A percentile compares a stretch with the other conserved stretches of the same genome.
Conservation (phyloP, 1,139 yeast species). For the Lodderomyces orthopsilosis region DNA sequence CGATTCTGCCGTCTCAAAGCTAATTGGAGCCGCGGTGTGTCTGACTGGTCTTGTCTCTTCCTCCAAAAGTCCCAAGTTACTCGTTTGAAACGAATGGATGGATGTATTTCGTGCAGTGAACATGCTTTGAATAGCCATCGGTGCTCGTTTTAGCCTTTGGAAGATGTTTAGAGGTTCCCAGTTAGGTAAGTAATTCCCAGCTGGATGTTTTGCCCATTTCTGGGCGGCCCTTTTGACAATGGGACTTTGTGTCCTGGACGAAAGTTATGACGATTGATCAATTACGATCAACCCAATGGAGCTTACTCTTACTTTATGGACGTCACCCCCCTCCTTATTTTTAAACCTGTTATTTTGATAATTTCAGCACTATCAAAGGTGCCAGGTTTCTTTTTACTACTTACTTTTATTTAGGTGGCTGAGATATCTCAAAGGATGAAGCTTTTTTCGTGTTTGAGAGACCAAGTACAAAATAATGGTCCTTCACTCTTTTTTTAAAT, state of each 20-base stretch:
- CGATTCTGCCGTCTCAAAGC: slow-evolving; percentile 1
- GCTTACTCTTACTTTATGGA: slow-evolving; percentile 80
- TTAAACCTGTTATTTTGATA: slow-evolving; percentile 26
- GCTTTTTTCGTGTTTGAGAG: background rate
- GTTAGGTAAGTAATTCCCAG: slow-evolving; percentile 9
- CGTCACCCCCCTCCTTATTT: slow-evolving; percentile 29
- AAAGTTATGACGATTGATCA: slow-evolving; percentile 75
- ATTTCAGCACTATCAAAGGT: slow-evolving; percentile 63
- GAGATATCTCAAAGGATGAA: background rate
- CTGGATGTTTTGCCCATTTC: slow-evolving; percentile 8
- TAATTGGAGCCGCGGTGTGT: background rate
- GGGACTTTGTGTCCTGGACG: slow-evolving; percentile 59
- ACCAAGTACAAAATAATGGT: too few relatives aligned
- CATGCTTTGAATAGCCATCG: background rate
- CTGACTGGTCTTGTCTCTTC: background rate
- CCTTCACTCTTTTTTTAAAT: slow-evolving; percentile 20
- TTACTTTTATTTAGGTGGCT: slow-evolving; percentile 1
- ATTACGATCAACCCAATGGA: slow-evolving; percentile 73
- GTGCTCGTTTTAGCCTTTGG: background rate
- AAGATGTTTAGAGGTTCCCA: slow-evolving; percentile 2
- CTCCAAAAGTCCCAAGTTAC: background rate
- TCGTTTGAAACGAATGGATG: background rate
- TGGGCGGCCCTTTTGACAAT: slow-evolving; percentile 48
- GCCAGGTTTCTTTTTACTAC: slow-evolving; percentile 47
- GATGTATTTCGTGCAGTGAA: background rate